phyloP scores from a whole-genome alignment of 208 protist species.

The Porcisia deanei region DNA sequence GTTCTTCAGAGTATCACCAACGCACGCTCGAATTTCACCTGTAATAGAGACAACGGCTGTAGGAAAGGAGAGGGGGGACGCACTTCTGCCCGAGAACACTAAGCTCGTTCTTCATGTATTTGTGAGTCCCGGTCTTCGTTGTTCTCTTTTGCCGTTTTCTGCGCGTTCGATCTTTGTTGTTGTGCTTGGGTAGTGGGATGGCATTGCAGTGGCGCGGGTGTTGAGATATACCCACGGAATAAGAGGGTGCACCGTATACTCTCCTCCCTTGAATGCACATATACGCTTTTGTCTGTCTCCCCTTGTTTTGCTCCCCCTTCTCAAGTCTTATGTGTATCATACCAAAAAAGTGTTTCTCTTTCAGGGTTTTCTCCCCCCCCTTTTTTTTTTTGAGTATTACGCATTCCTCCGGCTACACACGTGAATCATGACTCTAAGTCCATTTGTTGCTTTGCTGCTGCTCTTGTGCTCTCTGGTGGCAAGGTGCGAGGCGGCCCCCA shows the following conservation, averaged over 20 bases:
- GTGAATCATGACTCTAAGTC: not conserved
- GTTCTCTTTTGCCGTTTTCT: constrained; percentile 2
- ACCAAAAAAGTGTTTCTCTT: not conserved
- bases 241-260: not conserved
- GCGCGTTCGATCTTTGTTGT: not conserved
- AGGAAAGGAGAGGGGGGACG: not conserved
- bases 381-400: not conserved
- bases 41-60: not conserved
- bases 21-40: not conserved
- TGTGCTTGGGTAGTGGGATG: not conserved
- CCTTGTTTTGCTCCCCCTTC: not conserved
- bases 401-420: not conserved
- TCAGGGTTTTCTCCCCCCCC: not conserved
- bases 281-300: not conserved
- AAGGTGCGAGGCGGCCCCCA: constrained; percentile 17
- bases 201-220: not conserved
- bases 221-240: not conserved
- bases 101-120: not conserved
- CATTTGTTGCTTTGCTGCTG: constrained; percentile 16
- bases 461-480: constrained; percentile 6
- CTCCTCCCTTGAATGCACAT: not conserved
- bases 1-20: not conserved
- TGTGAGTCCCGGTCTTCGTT: not conserved
- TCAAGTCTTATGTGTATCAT: not conserved
- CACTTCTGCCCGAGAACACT: not conserved